Conservation (phyloP, 257 asterid genomes). For the Solanum neorickii region DNA sequence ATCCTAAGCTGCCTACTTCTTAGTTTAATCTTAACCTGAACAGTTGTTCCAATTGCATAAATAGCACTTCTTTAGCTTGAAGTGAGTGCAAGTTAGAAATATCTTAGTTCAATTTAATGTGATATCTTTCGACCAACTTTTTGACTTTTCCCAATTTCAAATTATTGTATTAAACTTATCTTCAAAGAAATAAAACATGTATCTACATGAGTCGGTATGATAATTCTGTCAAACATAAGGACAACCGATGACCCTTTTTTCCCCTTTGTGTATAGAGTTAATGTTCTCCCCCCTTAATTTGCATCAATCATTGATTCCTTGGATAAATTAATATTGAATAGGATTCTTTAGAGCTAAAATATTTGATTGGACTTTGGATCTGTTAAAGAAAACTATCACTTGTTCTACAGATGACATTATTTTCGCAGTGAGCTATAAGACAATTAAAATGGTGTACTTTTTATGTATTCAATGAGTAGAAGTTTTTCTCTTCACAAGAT, state of each 20-base stretch:
- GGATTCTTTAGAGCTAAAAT: not conserved
- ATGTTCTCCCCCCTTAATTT: not conserved
- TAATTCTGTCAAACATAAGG: not conserved
- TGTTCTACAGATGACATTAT: not conserved
- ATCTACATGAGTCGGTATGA: not conserved
- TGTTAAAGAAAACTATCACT: not conserved
- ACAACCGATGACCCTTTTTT: not conserved
- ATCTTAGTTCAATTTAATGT: not conserved
- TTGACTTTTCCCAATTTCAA: not conserved
- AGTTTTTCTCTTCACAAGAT: not conserved
- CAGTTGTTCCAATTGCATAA: not conserved
- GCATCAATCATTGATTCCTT: not conserved
- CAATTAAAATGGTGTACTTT: not conserved
- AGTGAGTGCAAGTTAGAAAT: not conserved
- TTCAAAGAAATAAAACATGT: not conserved
- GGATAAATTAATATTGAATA: not conserved
- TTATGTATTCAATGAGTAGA: not conserved
- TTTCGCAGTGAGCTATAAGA: not conserved
- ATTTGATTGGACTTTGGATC: not conserved
- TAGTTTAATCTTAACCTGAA: not conserved
- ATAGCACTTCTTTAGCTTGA: not conserved
- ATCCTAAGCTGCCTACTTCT: not conserved
- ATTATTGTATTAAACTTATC: not conserved
- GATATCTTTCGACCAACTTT: not conserved
- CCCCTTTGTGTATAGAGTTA: not conserved